phyloP scores from a whole-genome alignment of 2,329 filamentous ascomycete genomes.

The Emmonsiellopsis sp. region DNA sequence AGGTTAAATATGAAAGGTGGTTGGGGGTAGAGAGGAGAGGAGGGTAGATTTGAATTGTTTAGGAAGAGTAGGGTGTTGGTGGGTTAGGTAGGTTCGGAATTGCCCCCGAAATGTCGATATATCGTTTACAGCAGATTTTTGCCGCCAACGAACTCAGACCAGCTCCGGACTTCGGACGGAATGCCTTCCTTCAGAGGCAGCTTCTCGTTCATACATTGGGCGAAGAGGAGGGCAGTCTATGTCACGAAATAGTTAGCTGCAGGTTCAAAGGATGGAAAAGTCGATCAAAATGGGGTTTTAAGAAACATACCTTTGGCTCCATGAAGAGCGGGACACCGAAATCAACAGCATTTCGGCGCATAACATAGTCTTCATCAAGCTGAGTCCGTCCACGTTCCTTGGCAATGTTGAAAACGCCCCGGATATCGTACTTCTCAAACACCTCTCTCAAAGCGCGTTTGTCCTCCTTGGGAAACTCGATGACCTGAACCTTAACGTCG shows the following conservation, averaged over 20 bases:
- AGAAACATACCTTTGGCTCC: conserved; percentile 75
- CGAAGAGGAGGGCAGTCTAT: conserved; percentile 90
- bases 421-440: conserved; percentile 94
- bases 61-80: no score
- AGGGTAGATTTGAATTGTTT: not conserved
- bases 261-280: not conserved
- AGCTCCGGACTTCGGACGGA: conserved; percentile 80
- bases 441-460: conserved; percentile 91
- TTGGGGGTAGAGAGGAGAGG: not conserved
- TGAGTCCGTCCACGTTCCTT: conserved; percentile 72
- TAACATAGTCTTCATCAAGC: conserved; percentile 92
- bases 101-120: not conserved
- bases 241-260: conserved; percentile 19
- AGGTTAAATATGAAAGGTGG: not conserved
- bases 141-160: conserved; percentile 90
- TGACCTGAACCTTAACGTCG: conserved; percentile 68
- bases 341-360: conserved; percentile 96
- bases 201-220: conserved; percentile 95
- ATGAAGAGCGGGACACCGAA: conserved; percentile 97
- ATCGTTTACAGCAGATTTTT: conserved; percentile 31
- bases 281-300: not conserved
- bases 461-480: conserved; percentile 93
- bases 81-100: no score
- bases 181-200: conserved; percentile 81
- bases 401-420: conserved; percentile 91